These are phyloP conservation scores for Echeveria elegans DNA, from an alignment of 164 flowering plant species.

Conservation along the genomic window DNA sequence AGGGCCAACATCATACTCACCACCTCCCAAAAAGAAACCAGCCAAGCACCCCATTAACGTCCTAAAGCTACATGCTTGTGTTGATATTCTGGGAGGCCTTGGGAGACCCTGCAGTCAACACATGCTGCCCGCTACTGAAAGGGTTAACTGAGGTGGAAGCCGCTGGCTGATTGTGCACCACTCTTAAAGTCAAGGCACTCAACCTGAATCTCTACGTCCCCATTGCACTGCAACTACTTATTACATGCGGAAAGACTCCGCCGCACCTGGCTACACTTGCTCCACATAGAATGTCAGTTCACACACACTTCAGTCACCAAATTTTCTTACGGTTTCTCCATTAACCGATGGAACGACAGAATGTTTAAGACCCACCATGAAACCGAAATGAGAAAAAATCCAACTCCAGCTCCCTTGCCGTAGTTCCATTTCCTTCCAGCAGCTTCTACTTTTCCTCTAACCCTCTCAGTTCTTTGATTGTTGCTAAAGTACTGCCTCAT, in stretches of 20 bases:
- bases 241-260: conserved; percentile 77
- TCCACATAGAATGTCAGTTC: conserved; percentile 24
- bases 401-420: neutral
- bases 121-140: conserved; percentile 67
- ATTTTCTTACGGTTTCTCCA: neutral
- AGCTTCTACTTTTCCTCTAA: neutral
- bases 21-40: neutral
- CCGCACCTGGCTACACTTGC: conserved; percentile 90
- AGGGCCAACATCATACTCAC: conserved; percentile 31
- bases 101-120: conserved; percentile 65
- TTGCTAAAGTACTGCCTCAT: neutral
- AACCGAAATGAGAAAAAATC: neutral
- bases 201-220: conserved; percentile 71
- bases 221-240: conserved; percentile 68
- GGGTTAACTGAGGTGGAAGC: conserved; percentile 84
- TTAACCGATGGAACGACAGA: neutral
- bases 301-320: neutral
- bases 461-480: neutral
- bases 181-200: conserved; percentile 71
- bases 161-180: conserved; percentile 79
- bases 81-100: conserved; percentile 80
- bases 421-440: neutral
- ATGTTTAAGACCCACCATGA: neutral
- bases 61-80: conserved; percentile 78
- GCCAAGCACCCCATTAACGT: conserved; percentile 69